A percentile compares a stretch with the other conserved stretches of the same genome.
These are phyloP conservation scores for Elongisporangium anandrum DNA, from an alignment of 352 stramenopile genomes.

Conservation along the genomic window DNA sequence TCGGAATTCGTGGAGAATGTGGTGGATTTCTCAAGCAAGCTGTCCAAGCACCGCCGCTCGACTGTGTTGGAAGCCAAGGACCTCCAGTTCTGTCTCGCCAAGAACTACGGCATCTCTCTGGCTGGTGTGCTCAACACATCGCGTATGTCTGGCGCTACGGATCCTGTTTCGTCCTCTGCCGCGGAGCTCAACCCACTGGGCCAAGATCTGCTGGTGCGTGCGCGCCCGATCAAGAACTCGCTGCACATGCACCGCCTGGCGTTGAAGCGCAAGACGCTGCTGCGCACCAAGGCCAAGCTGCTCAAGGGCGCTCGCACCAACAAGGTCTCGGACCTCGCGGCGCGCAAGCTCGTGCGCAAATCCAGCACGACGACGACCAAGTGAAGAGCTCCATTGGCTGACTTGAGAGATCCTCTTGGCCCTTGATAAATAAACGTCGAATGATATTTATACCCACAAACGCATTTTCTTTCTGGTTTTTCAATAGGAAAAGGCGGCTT, in stretches of 20 bases:
- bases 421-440: neutral
- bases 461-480: neutral
- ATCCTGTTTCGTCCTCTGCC: slow-evolving; percentile 4
- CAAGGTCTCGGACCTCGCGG: slow-evolving; percentile 30
- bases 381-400: slow-evolving; percentile 3
- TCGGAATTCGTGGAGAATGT: slow-evolving; percentile 77
- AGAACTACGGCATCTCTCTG: slow-evolving; percentile 84
- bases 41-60: slow-evolving; percentile 77
- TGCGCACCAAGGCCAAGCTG: slow-evolving; percentile 46
- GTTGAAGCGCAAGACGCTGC: slow-evolving; percentile 66
- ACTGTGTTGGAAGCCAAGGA: slow-evolving; percentile 67
- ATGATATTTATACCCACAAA: neutral
- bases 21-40: slow-evolving; percentile 50
- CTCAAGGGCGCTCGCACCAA: slow-evolving; percentile 32
- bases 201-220: slow-evolving; percentile 50
- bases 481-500: no score
- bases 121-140: slow-evolving; percentile 38
- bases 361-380: slow-evolving; percentile 31
- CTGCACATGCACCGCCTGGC: slow-evolving; percentile 81
- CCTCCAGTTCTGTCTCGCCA: slow-evolving; percentile 77
- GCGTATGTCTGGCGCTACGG: neutral
- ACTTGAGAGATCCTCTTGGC: neutral
- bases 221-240: slow-evolving; percentile 65
- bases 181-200: slow-evolving; percentile 42
- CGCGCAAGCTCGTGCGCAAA: slow-evolving; percentile 53